These are phyloP conservation scores for Harrya chromipes DNA, from an alignment of 768 basidiomycete genomes.

Conservation along the genomic window DNA sequence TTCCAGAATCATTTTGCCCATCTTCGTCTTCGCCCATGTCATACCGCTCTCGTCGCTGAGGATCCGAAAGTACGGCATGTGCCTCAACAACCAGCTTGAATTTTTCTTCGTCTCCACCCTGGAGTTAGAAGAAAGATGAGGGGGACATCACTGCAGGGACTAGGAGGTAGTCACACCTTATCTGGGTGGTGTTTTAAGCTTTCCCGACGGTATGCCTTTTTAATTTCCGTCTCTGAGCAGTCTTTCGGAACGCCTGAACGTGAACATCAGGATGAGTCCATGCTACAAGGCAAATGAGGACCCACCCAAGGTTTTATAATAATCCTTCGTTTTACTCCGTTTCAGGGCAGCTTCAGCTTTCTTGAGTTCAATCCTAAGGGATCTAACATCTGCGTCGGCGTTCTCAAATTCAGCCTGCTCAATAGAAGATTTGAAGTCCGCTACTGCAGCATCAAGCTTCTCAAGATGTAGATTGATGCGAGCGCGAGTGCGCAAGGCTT, in stretches of 20 bases:
- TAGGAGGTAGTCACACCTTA: constrained; percentile 46
- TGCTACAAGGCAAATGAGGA: neutral
- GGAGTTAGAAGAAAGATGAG: constrained; percentile 8
- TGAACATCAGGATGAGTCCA: neutral
- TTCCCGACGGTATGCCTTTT: constrained; percentile 88
- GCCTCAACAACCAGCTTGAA: constrained; percentile 91
- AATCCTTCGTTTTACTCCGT: constrained; percentile 88
- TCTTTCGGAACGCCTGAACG: constrained; percentile 44
- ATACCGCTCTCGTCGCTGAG: constrained; percentile 67
- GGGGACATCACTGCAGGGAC: neutral
- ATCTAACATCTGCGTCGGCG: constrained; percentile 58
- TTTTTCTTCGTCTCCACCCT: constrained; percentile 94
- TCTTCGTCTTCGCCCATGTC: constrained; percentile 84
- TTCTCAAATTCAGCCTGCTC: constrained; percentile 67
- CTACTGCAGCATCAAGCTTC: constrained; percentile 65
- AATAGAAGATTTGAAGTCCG: constrained; percentile 78
- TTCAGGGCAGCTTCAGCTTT: constrained; percentile 82
- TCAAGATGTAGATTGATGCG: constrained; percentile 75
- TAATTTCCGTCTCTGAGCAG: constrained; percentile 70
- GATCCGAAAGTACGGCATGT: constrained; percentile 77
- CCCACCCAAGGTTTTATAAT: constrained; percentile 71
- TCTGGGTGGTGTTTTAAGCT: constrained; percentile 84
- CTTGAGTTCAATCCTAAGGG: constrained; percentile 63
- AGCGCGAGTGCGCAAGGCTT: constrained; percentile 83
- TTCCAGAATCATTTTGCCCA: constrained; percentile 46